Conservation (phyloP, 2,329 filamentous ascomycete genomes). For the Paraphaeosphaeria minitans region DNA sequence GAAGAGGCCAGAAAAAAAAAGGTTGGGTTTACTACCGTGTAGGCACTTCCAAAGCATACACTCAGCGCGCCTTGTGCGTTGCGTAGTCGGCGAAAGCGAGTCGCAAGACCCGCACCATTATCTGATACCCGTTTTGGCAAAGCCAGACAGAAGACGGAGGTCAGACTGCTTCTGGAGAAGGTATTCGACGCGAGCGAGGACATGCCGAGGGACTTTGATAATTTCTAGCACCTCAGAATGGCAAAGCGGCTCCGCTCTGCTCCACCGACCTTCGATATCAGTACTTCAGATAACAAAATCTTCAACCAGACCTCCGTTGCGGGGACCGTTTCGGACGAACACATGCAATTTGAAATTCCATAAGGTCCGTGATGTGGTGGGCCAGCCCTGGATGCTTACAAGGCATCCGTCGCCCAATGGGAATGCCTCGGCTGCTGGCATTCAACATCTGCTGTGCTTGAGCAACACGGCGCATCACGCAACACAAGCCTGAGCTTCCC, state of each 20-base stretch:
- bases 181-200: not conserved
- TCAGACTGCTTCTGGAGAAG: slow-evolving; percentile 1
- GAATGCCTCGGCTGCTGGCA: slow-evolving; percentile 3
- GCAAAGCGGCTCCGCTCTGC: not conserved
- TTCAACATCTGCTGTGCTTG: not conserved
- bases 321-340: not conserved
- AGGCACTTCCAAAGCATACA: slow-evolving; percentile 4
- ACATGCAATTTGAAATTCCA: slow-evolving; percentile 1
- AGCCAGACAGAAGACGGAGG: slow-evolving; percentile 6
- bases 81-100: not conserved
- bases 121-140: slow-evolving; percentile 6
- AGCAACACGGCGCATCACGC: not conserved
- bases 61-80: not conserved
- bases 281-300: not conserved
- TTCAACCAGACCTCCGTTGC: not conserved
- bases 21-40: not conserved
- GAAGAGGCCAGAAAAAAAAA: slow-evolving; percentile 5
- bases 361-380: slow-evolving; percentile 1
- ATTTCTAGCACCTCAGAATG: not conserved
- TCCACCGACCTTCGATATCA: too few species aligned
- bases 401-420: slow-evolving; percentile 1
- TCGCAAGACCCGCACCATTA: not conserved
- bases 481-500: not conserved
- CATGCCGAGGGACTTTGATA: not conserved
- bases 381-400: slow-evolving; percentile 2